These are phyloP conservation scores for Colletotrichum lini DNA, from an alignment of 2,329 filamentous ascomycete genomes.

Conservation along the genomic window DNA sequence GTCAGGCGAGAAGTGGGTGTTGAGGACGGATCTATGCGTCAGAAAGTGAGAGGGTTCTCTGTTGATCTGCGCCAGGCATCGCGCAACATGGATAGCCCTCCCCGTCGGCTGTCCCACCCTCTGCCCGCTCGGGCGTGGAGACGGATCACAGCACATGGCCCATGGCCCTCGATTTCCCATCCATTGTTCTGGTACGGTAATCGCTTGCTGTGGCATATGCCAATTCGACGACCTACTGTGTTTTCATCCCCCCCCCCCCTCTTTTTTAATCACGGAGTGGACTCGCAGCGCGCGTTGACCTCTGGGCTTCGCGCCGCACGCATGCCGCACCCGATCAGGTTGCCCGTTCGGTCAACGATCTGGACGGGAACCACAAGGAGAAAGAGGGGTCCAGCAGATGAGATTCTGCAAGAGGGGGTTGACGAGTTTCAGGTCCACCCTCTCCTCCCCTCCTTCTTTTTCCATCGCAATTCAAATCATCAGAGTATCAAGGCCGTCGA, in stretches of 20 bases:
- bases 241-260: slow-evolving; percentile 6
- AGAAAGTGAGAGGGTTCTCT: slow-evolving; percentile 56
- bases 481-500: not conserved
- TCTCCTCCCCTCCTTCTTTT: not conserved
- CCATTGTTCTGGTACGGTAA: slow-evolving; percentile 16
- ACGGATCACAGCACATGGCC: not conserved
- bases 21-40: slow-evolving; percentile 86
- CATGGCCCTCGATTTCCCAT: not conserved
- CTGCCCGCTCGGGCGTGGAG: slow-evolving; percentile 26
- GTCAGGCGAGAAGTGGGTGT: slow-evolving; percentile 90
- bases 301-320: slow-evolving; percentile 18
- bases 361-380: not conserved
- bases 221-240: not conserved
- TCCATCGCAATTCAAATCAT: not conserved
- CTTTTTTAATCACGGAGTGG: slow-evolving; percentile 20
- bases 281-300: not conserved
- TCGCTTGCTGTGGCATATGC: not conserved
- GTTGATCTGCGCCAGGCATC: slow-evolving; percentile 8
- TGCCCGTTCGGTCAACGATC: slow-evolving; percentile 34
- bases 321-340: slow-evolving; percentile 27
- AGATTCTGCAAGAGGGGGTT: not conserved
- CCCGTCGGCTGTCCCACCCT: not conserved
- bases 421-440: slow-evolving; percentile 1
- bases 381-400: not conserved
- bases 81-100: slow-evolving; percentile 12